These are phyloP conservation scores for Arctium minus DNA, from an alignment of 129 eudicot species.

Conservation along the genomic window DNA sequence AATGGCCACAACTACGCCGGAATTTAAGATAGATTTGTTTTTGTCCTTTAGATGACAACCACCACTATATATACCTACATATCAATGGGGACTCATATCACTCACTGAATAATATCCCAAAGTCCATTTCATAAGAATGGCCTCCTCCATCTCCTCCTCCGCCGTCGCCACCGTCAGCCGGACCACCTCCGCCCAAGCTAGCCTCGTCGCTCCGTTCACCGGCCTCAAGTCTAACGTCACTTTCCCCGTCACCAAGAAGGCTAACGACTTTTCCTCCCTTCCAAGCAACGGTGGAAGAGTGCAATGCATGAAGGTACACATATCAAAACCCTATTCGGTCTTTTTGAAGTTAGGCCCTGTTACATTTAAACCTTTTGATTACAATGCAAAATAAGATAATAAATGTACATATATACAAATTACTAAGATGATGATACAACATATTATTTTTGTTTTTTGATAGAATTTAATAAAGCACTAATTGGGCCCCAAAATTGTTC, in stretches of 20 bases:
- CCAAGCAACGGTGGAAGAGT: constrained; percentile 61
- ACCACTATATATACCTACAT: constrained; percentile 17
- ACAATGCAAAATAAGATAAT: too few species aligned
- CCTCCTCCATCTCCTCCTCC: constrained; percentile 49
- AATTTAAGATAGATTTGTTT: constrained; percentile 7
- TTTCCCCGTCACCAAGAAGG: constrained; percentile 57
- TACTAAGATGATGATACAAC: too few species aligned
- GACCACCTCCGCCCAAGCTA: constrained; percentile 48
- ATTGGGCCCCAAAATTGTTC: too few species aligned
- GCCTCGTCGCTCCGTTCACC: constrained; percentile 58
- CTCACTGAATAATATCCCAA: background rate
- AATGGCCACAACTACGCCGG: constrained; percentile 12
- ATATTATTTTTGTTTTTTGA: too few species aligned
- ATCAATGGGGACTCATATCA: constrained; percentile 5
- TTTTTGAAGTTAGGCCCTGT: too few species aligned
- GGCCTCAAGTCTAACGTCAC: constrained; percentile 52
- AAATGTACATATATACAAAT: too few species aligned
- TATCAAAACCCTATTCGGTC: too few species aligned
- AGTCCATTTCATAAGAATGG: constrained; percentile 23
- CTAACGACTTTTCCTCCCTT: constrained; percentile 41
- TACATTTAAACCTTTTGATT: too few species aligned
- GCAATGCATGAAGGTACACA: constrained; percentile 67
- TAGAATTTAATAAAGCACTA: too few species aligned
- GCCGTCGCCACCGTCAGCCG: constrained; percentile 34
- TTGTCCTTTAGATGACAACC: constrained; percentile 23